Percentiles rank a stretch among this genome's conserved stretches.
These are phyloP conservation scores for Alternaria longipes DNA, from an alignment of 2,329 filamentous ascomycete species.

Conservation along the genomic window DNA sequence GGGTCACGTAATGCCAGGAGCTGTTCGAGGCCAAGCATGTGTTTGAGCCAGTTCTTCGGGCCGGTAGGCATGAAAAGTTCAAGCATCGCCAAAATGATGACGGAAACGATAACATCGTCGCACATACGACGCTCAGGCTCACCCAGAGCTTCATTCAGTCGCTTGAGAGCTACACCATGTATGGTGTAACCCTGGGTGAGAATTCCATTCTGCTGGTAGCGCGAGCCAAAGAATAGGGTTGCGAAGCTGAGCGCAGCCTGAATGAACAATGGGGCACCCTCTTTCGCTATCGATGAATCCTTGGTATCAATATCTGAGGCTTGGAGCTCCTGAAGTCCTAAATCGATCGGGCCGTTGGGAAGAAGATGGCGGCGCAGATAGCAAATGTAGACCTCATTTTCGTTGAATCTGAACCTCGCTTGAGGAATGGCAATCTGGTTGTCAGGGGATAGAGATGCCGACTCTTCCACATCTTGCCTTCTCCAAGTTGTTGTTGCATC, in stretches of 20 bases:
- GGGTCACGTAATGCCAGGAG: slow-evolving; percentile 38
- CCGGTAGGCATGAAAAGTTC: slow-evolving; percentile 40
- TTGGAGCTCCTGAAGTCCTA: slow-evolving; percentile 28
- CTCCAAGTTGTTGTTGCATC: neutral
- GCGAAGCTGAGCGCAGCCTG: slow-evolving; percentile 38
- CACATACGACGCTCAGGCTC: slow-evolving; percentile 27
- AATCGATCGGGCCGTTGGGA: slow-evolving; percentile 34
- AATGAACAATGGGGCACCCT: slow-evolving; percentile 23
- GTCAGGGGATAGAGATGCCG: neutral
- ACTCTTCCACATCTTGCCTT: slow-evolving; percentile 4
- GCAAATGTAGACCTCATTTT: slow-evolving; percentile 39
- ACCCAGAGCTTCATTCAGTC: slow-evolving; percentile 36
- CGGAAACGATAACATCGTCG: slow-evolving; percentile 40
- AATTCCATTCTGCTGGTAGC: slow-evolving; percentile 28
- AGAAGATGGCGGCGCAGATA: slow-evolving; percentile 30
- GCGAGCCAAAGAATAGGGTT: slow-evolving; percentile 37
- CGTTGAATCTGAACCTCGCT: slow-evolving; percentile 15
- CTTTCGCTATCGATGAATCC: neutral
- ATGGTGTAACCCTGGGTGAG: slow-evolving; percentile 29
- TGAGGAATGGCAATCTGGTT: neutral
- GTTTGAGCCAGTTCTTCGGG: slow-evolving; percentile 34
- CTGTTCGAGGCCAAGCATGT: slow-evolving; percentile 41
- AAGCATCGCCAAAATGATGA: slow-evolving; percentile 37
- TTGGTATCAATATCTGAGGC: slow-evolving; percentile 23
- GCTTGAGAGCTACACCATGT: slow-evolving; percentile 35